phyloP scores from a whole-genome alignment of 2,329 filamentous ascomycete species.

The Penicillium psychrosexuale region DNA sequence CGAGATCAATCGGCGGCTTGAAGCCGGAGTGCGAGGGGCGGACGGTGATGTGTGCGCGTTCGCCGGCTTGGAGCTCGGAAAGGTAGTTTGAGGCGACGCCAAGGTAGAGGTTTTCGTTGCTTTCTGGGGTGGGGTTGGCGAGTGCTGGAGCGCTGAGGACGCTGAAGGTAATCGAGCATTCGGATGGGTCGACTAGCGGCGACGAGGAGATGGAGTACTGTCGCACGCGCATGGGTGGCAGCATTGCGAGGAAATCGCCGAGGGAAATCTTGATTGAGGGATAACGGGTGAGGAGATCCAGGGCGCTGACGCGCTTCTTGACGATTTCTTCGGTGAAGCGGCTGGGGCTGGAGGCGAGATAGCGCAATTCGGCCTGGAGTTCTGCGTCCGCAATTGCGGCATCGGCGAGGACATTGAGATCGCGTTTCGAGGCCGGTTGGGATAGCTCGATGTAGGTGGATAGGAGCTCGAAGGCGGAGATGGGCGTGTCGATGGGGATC shows the following conservation, averaged over 20 bases:
- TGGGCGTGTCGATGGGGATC: constrained; percentile 54
- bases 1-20: constrained; percentile 33
- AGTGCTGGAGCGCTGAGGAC: constrained; percentile 58
- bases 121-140: constrained; percentile 36
- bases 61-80: constrained; percentile 40
- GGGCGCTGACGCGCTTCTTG: constrained; percentile 52
- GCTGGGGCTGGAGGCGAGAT: constrained; percentile 29
- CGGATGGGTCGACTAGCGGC: constrained; percentile 56
- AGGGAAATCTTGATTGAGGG: constrained; percentile 60
- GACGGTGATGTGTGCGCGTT: constrained; percentile 34
- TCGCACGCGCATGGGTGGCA: constrained; percentile 73
- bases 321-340: constrained; percentile 50
- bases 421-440: constrained; percentile 68
- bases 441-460: constrained; percentile 70
- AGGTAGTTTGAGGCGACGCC: constrained; percentile 64
- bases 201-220: constrained; percentile 79
- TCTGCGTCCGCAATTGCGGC: constrained; percentile 51
- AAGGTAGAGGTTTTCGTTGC: constrained; percentile 46
- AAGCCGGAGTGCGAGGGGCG: constrained; percentile 38
- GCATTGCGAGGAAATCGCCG: constrained; percentile 65
- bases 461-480: constrained; percentile 63
- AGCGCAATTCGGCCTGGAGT: constrained; percentile 42
- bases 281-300: constrained; percentile 68
- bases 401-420: constrained; percentile 46
- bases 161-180: constrained; percentile 65